Conservation (phyloP, 768 basidiomycete genomes). For the Phaffia australis region DNA sequence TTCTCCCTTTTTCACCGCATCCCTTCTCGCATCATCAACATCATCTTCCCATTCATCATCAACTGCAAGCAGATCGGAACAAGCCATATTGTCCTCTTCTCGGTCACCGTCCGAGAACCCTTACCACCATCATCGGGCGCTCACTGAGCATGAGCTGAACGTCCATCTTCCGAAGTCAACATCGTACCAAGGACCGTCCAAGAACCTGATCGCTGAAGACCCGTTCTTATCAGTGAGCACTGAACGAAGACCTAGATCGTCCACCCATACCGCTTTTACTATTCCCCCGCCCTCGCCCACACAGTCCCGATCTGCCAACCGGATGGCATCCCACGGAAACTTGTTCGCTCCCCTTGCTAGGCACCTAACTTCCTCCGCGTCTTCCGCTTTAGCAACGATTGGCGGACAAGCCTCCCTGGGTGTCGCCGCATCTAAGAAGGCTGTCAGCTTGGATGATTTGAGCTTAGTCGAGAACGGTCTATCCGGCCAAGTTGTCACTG, state of each 20-base stretch:
- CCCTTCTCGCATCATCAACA: conserved; percentile 9
- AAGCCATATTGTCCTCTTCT: not conserved
- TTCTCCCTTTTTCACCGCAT: conserved; percentile 11
- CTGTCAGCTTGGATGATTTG: conserved; percentile 22
- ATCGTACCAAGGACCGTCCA: not conserved
- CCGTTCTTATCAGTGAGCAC: conserved; percentile 1
- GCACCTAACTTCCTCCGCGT: conserved; percentile 1
- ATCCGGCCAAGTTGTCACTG: not conserved
- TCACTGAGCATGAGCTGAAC: conserved; percentile 25
- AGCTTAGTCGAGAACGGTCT: not conserved
- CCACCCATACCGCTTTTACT: conserved; percentile 5
- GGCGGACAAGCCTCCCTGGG: conserved; percentile 4
- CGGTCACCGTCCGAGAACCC: no score
- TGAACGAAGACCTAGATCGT: conserved; percentile 15
- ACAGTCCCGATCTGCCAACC: not conserved
- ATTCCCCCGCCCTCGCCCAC: not conserved
- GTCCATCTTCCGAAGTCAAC: not conserved
- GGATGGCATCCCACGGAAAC: not conserved
- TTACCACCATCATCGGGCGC: conserved; percentile 17
- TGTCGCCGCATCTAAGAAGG: conserved; percentile 17
- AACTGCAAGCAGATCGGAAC: not conserved
- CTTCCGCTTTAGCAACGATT: not conserved
- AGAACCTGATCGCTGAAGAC: conserved; percentile 1
- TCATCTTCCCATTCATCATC: not conserved
- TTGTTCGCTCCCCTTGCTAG: not conserved